These are phyloP conservation scores for Xylariaceae sp. DNA, from an alignment of 2,329 filamentous ascomycete genomes.

Conservation along the genomic window DNA sequence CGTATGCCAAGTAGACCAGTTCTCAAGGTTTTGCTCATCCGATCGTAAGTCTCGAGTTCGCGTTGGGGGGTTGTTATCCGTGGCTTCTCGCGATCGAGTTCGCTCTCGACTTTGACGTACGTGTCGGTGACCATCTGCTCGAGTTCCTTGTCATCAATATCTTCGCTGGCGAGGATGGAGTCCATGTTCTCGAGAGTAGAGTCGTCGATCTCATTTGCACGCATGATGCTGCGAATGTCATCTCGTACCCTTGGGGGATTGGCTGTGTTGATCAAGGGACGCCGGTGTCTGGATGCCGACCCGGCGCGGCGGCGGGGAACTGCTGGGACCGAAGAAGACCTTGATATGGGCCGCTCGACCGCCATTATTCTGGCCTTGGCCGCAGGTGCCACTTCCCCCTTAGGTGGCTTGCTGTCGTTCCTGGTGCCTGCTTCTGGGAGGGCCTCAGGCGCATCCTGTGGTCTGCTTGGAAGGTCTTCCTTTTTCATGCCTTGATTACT, in stretches of 20 bases:
- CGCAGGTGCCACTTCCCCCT: slow-evolving; percentile 5
- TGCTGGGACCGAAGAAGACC: slow-evolving; percentile 21
- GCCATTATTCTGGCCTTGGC: slow-evolving; percentile 3
- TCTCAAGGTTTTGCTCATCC: slow-evolving; percentile 46
- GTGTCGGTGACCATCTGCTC: slow-evolving; percentile 20
- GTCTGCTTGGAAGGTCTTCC: no score
- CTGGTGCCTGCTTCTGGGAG: not conserved
- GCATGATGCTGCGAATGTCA: slow-evolving; percentile 46
- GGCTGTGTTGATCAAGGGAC: slow-evolving; percentile 45
- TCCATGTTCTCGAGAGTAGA: slow-evolving; percentile 53
- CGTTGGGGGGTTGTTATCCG: slow-evolving; percentile 25
- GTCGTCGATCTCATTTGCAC: slow-evolving; percentile 48
- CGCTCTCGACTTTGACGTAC: slow-evolving; percentile 19
- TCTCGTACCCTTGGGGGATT: slow-evolving; percentile 47
- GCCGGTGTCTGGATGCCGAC: slow-evolving; percentile 36
- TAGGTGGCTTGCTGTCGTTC: slow-evolving; percentile 7
- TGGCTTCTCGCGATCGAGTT: slow-evolving; percentile 15
- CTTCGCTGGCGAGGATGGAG: slow-evolving; percentile 37
- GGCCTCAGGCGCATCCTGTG: not conserved
- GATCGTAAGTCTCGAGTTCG: slow-evolving; percentile 37
- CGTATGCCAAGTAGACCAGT: slow-evolving; percentile 42
- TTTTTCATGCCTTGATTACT: no score
- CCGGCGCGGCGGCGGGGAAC: slow-evolving; percentile 21
- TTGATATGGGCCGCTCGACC: slow-evolving; percentile 8
- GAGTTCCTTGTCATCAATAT: slow-evolving; percentile 21